Percentiles rank a stretch among this genome's conserved stretches.
phyloP scores from a whole-genome alignment of 1,284 basidiomycete species.

The Heterobasidion irregulare region DNA sequence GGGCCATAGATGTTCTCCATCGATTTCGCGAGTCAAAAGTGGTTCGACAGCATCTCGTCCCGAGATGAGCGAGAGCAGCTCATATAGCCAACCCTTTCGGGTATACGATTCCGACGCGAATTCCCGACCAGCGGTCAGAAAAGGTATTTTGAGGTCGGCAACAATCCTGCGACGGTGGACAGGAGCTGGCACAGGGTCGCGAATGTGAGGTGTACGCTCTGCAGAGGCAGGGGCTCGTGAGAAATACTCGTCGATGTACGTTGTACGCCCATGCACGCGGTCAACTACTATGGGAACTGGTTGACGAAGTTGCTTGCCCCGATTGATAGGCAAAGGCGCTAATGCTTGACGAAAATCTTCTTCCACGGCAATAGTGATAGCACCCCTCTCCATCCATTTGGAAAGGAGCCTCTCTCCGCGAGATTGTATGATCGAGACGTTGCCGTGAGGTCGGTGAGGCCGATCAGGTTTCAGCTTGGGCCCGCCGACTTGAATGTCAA shows the following conservation, averaged over 20 bases:
- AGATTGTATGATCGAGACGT: conserved; percentile 23
- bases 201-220: too few species aligned
- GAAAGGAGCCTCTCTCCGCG: conserved; percentile 21
- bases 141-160: not conserved
- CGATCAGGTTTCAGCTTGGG: not conserved
- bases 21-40: conserved; percentile 2
- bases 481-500: too few species aligned
- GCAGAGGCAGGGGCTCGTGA: not conserved
- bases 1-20: conserved; percentile 6
- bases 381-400: conserved; percentile 22
- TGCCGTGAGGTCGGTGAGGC: not conserved
- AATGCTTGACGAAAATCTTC: conserved; percentile 36
- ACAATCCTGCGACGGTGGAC: conserved; percentile 5
- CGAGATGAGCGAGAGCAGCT: conserved; percentile 34
- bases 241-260: conserved; percentile 1
- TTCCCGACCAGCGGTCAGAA: conserved; percentile 17
- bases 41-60: conserved; percentile 10
- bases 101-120: conserved; percentile 44
- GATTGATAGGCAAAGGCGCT: conserved; percentile 21
- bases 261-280: not conserved
- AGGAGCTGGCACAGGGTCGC: conserved; percentile 3
- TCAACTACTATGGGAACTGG: too few species aligned
- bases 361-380: conserved; percentile 26
- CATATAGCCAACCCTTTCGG: conserved; percentile 46
- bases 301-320: not conserved